Conservation (phyloP, 1,284 basidiomycete genomes). For the Leucoagaricus sp. region DNA sequence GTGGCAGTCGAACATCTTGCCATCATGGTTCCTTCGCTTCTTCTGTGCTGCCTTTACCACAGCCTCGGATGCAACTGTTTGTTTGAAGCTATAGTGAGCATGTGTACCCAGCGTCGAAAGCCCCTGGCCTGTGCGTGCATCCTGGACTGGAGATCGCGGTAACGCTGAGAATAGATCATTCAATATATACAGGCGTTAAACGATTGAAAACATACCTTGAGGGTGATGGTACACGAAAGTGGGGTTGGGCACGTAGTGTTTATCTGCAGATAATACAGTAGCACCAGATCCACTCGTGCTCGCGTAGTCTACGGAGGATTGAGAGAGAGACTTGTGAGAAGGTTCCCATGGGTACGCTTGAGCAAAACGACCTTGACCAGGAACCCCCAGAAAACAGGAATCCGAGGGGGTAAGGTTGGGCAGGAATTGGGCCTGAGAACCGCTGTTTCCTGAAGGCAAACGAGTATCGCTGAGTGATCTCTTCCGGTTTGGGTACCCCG, state of each 20-base stretch:
- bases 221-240: background rate
- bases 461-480: constrained; percentile 6
- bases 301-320: background rate
- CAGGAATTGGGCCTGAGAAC: too few species aligned
- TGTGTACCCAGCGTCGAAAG: background rate
- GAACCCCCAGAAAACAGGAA: background rate
- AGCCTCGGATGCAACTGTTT: constrained; percentile 10
- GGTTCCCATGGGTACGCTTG: background rate
- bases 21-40: constrained; percentile 10
- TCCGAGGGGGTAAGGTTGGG: background rate
- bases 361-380: background rate
- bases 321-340: background rate
- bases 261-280: background rate
- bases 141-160: background rate
- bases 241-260: background rate
- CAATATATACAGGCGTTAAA: background rate
- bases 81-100: background rate
- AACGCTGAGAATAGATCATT: background rate
- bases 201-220: background rate
- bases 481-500: background rate
- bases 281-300: background rate
- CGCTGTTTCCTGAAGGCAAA: background rate
- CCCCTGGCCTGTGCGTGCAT: background rate
- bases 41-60: constrained; percentile 12
- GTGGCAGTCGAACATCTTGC: constrained; percentile 12